Percentiles rank a stretch among this genome's conserved stretches.
phyloP scores from a whole-genome alignment of 148 eudicot genomes.

The Vaccinium myrtillus region DNA sequence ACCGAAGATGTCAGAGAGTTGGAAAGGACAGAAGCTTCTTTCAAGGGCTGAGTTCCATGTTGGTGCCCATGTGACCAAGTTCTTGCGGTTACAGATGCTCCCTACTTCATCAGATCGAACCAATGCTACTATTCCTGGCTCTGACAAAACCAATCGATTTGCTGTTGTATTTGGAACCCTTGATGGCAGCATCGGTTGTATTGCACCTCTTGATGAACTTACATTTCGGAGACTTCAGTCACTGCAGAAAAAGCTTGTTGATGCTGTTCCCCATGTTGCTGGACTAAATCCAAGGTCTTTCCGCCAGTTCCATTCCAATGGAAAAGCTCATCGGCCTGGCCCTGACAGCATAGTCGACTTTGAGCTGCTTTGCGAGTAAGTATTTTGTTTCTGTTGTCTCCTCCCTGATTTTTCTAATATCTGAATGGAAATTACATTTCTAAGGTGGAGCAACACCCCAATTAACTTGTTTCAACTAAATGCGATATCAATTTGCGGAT shows the following conservation, averaged over 20 bases:
- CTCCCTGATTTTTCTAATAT: background rate
- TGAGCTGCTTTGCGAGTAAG: conserved; percentile 89
- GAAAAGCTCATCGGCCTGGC: conserved; percentile 94
- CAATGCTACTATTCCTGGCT: conserved; percentile 39
- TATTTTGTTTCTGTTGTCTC: conserved; percentile 14
- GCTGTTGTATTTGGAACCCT: conserved; percentile 86
- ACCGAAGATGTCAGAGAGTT: conserved; percentile 88
- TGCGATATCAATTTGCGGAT: background rate
- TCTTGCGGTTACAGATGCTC: conserved; percentile 85
- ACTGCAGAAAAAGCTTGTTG: conserved; percentile 87
- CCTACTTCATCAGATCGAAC: conserved; percentile 67
- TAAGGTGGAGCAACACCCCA: background rate
- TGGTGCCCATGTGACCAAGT: conserved; percentile 90
- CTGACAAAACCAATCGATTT: conserved; percentile 90
- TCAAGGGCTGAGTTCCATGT: conserved; percentile 96
- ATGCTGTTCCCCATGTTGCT: conserved; percentile 53
- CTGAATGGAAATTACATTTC: background rate
- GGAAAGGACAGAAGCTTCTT: conserved; percentile 98
- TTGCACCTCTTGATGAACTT: conserved; percentile 93
- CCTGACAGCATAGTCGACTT: conserved; percentile 93
- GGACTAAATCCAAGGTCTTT: conserved; percentile 51
- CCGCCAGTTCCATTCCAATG: conserved; percentile 73
- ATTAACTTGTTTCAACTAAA: background rate
- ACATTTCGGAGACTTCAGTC: conserved; percentile 91
- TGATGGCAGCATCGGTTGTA: conserved; percentile 94